Evolutionary conservation across 805 yeast species (phyloP).

Genomic region (Candida sphagnicola): DNA sequence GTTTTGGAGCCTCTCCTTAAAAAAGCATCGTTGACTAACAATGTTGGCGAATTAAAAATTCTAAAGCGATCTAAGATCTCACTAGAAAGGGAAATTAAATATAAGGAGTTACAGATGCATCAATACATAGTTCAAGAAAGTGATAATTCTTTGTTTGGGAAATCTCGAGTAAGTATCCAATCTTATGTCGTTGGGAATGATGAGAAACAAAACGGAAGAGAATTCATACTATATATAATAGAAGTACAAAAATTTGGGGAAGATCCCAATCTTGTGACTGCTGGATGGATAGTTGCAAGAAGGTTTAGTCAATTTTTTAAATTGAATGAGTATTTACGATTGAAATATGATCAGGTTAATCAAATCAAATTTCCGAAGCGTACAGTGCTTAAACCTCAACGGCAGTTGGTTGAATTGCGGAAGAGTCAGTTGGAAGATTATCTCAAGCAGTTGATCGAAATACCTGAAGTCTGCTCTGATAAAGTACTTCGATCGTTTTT

Average conservation of each 20-base stretch:
- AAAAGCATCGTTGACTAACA: slow-evolving; percentile 85
- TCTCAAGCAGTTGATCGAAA: slow-evolving; percentile 49
- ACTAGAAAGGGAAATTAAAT: slow-evolving; percentile 65
- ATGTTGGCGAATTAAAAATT: slow-evolving; percentile 62
- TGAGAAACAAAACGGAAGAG: slow-evolving; percentile 40
- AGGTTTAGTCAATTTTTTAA: slow-evolving; percentile 80
- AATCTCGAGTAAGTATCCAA: slow-evolving; percentile 51
- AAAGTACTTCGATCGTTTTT: slow-evolving; percentile 70
- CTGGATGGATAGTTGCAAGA: slow-evolving; percentile 90
- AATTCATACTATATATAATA: slow-evolving; percentile 67
- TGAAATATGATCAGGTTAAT: slow-evolving; percentile 47
- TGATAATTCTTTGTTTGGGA: slow-evolving; percentile 71
- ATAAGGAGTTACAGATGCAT: slow-evolving; percentile 71
- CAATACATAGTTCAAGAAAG: slow-evolving; percentile 81
- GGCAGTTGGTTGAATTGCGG: slow-evolving; percentile 60
- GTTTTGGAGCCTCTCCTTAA: slow-evolving; percentile 64
- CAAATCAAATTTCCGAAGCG: slow-evolving; percentile 55
- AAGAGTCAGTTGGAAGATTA: slow-evolving; percentile 59
- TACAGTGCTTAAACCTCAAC: slow-evolving; percentile 68
- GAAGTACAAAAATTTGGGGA: slow-evolving; percentile 58
- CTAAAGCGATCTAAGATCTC: slow-evolving; percentile 64
- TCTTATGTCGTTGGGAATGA: slow-evolving; percentile 55
- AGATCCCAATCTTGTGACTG: slow-evolving; percentile 44
- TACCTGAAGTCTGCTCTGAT: slow-evolving; percentile 71
- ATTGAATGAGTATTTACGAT: slow-evolving; percentile 61